Base-by-base conservation (phyloP, 2,329 filamentous ascomycete species). In the Trichoderma sp. region DNA sequence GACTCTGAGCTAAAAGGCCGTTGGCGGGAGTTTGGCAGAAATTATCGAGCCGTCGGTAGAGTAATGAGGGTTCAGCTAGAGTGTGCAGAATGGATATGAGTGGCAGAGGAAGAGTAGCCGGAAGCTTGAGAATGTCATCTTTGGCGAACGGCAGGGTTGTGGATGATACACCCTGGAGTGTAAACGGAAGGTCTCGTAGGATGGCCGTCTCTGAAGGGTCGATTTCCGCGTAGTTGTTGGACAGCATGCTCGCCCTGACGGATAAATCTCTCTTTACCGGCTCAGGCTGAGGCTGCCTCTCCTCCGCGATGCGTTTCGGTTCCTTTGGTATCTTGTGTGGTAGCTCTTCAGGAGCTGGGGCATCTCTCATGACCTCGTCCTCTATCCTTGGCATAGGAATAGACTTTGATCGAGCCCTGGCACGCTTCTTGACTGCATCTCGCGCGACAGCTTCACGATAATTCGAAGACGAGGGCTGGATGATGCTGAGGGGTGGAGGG, bases 141-240 rank as follows among this genome's bases (percentile, higher is more conserved):
- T 90, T 89, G 11, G 88, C 83, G 75, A 98, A 98, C 0, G 91
- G 88, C 50, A 98, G 84, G 74, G 95, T 93, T 1, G 92, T 92
- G 0, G 95, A 97, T 2, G 94, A 97, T 3, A 98, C 85, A 0
- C 96, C 96, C 81, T 98, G 96, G 0, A 98, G 85, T 0, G 95
- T 98, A 78, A 96, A 98, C 0, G 96, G 95, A 4, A 98, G 85
- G 78, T 98, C 95, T 75, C 92, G 88, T 26, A 95, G 82, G 13
- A 95, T 85, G 17, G 86, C 85, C 30, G 88, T 86, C 78, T 95
- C 92, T 1, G 89, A 83, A 1, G 91, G 91, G 30, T 89, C 84
- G 36, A 88, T 85, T 55, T 87, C 84, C 32, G 84, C 80, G 74
- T 88, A 85, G 76, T 89, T 88, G 74, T 86, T 86, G 3, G 88